phyloP scores from a whole-genome alignment of 1,284 basidiomycete genomes.

The Ganoderma sinense region DNA sequence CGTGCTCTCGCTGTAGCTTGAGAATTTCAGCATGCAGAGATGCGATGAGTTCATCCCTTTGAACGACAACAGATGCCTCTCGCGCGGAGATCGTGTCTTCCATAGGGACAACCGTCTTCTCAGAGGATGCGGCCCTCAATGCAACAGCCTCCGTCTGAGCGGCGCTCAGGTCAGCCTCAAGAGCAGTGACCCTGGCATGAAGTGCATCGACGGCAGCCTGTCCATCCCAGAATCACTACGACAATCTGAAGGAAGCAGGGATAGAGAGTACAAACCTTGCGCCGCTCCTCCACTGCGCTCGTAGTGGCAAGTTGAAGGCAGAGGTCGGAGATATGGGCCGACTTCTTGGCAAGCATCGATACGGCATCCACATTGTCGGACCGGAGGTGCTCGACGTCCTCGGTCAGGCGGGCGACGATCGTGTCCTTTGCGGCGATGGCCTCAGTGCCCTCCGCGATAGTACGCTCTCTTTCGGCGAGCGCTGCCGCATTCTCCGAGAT shows the following conservation, averaged over 20 bases:
- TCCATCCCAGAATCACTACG: neutral
- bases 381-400: neutral
- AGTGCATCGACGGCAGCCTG: neutral
- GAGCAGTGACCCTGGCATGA: neutral
- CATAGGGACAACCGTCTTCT: neutral
- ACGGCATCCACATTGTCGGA: neutral
- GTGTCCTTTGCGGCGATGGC: neutral
- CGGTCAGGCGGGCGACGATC: neutral
- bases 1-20: neutral
- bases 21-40: neutral
- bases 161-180: neutral
- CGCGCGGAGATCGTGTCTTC: neutral
- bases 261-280: neutral
- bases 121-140: neutral
- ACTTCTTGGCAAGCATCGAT: too few species aligned
- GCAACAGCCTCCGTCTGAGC: too few species aligned
- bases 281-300: neutral
- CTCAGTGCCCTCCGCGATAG: neutral
- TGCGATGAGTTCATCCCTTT: neutral
- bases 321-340: neutral
- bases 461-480: neutral
- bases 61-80: neutral
- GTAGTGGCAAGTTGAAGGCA: neutral
- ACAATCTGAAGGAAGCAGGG: neutral
- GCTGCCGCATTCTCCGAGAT: neutral